Percentiles rank a stretch among this genome's conserved stretches.
Conservation (phyloP, 176 grass and related monocot species). For the Carex parvula region DNA sequence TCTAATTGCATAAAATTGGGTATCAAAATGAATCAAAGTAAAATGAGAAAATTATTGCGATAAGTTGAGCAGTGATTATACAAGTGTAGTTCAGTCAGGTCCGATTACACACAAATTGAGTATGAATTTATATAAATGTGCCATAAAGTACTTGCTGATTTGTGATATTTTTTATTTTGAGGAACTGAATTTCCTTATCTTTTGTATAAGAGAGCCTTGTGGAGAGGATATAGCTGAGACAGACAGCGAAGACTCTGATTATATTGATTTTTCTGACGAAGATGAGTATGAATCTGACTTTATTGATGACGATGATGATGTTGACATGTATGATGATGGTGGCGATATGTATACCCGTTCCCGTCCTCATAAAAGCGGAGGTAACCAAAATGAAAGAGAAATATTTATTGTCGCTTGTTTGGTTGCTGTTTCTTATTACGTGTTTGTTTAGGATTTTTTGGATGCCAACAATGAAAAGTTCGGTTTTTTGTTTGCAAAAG, state of each 20-base stretch:
- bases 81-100: neutral
- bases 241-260: conserved; percentile 57
- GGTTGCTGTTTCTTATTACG: neutral
- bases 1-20: neutral
- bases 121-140: neutral
- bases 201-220: conserved; percentile 44
- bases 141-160: neutral
- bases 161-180: neutral
- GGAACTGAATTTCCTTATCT: conserved; percentile 29
- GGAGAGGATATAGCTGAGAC: conserved; percentile 62
- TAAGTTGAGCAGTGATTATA: neutral
- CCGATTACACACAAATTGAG: neutral
- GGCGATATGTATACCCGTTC: conserved; percentile 35
- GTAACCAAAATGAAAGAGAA: conserved; percentile 32
- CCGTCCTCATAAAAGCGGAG: conserved; percentile 49
- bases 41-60: no score
- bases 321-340: conserved; percentile 47
- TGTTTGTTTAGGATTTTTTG: neutral
- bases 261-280: conserved; percentile 36
- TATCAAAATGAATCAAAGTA: neutral
- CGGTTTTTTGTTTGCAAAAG: neutral
- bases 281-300: conserved; percentile 85
- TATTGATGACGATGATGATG: conserved; percentile 61
- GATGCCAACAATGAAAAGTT: neutral
- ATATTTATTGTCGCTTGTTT: neutral